A percentile compares a stretch with the other conserved stretches of the same genome.
Conservation (phyloP, 192 early-diverging fungal genomes). For the Linnemannia exigua region DNA sequence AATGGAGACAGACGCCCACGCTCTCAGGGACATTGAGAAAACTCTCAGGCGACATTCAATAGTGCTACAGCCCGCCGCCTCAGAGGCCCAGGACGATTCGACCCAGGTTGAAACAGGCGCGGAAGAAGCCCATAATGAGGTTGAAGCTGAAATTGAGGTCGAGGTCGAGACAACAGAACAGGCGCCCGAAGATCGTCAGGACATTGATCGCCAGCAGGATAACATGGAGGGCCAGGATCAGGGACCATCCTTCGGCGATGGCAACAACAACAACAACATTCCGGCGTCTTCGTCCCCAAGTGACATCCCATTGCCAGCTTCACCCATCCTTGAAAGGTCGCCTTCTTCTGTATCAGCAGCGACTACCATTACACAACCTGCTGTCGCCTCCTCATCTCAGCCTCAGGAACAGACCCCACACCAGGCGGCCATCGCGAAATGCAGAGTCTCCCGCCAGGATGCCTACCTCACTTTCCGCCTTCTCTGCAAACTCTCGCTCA, state of each 20-base stretch:
- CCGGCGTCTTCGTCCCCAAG: slow-evolving; percentile 15
- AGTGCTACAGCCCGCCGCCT: slow-evolving; percentile 14
- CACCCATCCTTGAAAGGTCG: slow-evolving; percentile 29
- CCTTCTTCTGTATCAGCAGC: slow-evolving; percentile 12
- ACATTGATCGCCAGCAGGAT: neutral
- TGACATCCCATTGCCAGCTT: slow-evolving; percentile 44
- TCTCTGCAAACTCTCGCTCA: slow-evolving; percentile 58
- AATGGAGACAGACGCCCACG: slow-evolving; percentile 56
- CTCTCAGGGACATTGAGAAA: slow-evolving; percentile 47
- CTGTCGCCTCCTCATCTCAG: neutral
- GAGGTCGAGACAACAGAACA: neutral
- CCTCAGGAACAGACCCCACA: slow-evolving; percentile 36
- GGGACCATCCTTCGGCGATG: neutral
- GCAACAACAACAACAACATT: neutral
- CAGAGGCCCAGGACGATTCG: neutral
- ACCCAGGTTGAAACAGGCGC: neutral
- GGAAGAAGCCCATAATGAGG: neutral
- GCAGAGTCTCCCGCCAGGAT: slow-evolving; percentile 57
- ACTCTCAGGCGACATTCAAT: slow-evolving; percentile 30
- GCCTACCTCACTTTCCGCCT: slow-evolving; percentile 59
- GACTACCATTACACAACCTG: slow-evolving; percentile 4
- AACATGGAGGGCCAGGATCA: neutral
- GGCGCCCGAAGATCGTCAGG: neutral
- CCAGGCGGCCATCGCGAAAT: slow-evolving; percentile 29
- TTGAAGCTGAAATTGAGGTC: neutral